Base-by-base conservation (phyloP, 495 filamentous ascomycete genomes). In the Penicillium malachiteum region DNA sequence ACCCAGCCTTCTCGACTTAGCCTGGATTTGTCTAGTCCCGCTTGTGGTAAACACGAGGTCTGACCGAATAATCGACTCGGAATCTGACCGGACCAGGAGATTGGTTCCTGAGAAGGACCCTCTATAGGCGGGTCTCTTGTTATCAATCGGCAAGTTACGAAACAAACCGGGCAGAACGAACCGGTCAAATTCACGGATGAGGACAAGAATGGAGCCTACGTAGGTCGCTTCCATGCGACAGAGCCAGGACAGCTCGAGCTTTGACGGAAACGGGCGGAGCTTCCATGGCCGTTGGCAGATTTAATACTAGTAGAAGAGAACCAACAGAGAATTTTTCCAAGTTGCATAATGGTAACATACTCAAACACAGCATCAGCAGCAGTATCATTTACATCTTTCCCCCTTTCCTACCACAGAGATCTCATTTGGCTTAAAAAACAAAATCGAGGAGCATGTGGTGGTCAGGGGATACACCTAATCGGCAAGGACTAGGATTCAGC, bases 301-400 rank as follows among this genome's bases (percentile, higher is more conserved):
- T n/a, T 17, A 35, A 21, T 40, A 32, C 14, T 21, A 9, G 32
- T 16, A 21, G 12, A 37, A 37, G 34, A 37, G 34, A 37, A 37
- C 38, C 21, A 16, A 52, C 21, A 43, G 26, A 32, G 13, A 52
- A 43, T 43, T 12, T 42, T n/a, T 18, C 8, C 40, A 54, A 30
- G 31, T 52, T 32, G 49, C 41, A 57, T 52, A 57, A 48, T 59
- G 56, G 52, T 60, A 65, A 68, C 63, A 66, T 69, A 71, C 57
- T 71, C 53, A 62, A 73, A 71, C 67, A 73, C 65, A 61, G 49
- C 66, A 71, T 70, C 37, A 64, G 66, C 63, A 60, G 63, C 64
- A 72, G 65, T 72, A 75, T 77, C 74, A 76, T 76, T 72, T 77
- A 76, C 74, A 77, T 75, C 68, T 73, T 71, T 68, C 60, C 65